Evolutionary conservation across 2,329 filamentous ascomycete genomes (phyloP), one percentile per base, ranked within the genome.

Genomic region (Aspergillus unguis): DNA sequence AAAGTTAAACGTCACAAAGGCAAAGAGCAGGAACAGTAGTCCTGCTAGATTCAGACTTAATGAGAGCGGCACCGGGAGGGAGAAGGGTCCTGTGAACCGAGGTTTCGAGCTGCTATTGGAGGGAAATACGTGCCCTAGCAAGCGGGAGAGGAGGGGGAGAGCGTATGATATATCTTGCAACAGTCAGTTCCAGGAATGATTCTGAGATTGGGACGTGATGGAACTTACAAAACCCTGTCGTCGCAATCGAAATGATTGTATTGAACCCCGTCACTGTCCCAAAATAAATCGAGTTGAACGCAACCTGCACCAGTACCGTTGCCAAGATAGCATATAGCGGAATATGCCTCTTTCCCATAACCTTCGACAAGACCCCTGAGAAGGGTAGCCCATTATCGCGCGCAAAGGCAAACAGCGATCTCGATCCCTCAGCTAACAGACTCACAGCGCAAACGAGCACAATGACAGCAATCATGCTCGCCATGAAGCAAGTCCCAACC

Each of bases 1-100:
- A 51, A 83, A 80, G 52, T 82, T 83, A 62, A 83, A 82, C 0
- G 79, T 80, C 48, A 83, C 77, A 27, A 75, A 76, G 2, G 77
- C 76, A 50, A 83, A 83, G 1, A 79, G 62, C 3, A 83, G 66
- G 58, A 78, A 84, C 0, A 77, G 40, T 4, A 82, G 72, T 0
- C 80, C 80, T 17, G 80, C 58, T 1, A 73, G 60, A 55, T 84
- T 84, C 4, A 81, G 59, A 0, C 61, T 59, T 1, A 77, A 68
- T 0, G 70, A 76, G 46, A 77, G 76, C 0, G 75, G 71, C 0
- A 75, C 71, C 2, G 72, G 71, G 6, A 80, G 70, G 4, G 68
- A 56, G 17, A 72, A 75, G 31, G 71, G 68, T 1, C 72, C 71
- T 4, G 63, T 68, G 23, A 73, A 58, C 58, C 29, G 38, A 5